A percentile compares a stretch with the other conserved stretches of the same genome.
Evolutionary conservation across 2,329 filamentous ascomycete genomes (phyloP).

Genomic region (Aspergillus sp.): DNA sequence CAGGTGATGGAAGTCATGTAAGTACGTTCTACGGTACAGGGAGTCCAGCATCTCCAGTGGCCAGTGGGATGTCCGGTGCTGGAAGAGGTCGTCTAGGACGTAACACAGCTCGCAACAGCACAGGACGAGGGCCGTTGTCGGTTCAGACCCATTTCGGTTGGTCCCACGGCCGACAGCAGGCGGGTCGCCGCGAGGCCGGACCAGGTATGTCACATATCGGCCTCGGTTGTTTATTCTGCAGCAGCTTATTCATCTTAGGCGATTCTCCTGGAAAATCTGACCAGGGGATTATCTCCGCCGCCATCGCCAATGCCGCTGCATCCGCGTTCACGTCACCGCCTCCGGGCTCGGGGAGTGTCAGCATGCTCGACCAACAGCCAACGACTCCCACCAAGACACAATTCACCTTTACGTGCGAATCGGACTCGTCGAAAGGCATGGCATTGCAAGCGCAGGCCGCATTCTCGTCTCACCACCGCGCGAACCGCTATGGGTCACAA

Average conservation of each 20-base stretch:
- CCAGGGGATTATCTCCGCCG: constrained; percentile 85
- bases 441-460: constrained; percentile 65
- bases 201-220: constrained; percentile 24
- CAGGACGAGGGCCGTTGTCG: constrained; percentile 61
- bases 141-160: constrained; percentile 58
- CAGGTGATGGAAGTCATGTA: constrained; percentile 45
- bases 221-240: constrained; percentile 18
- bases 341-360: constrained; percentile 73
- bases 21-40: constrained; percentile 58
- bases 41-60: constrained; percentile 52
- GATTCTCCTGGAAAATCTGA: constrained; percentile 43
- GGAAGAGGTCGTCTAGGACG: constrained; percentile 82
- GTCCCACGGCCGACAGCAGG: constrained; percentile 47
- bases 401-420: constrained; percentile 95
- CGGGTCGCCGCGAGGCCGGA: constrained; percentile 43
- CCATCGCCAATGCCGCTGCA: constrained; percentile 84
- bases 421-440: constrained; percentile 76
- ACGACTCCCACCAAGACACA: constrained; percentile 72
- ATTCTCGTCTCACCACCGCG: constrained; percentile 37
- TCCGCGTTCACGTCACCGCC: constrained; percentile 60
- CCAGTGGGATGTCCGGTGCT: constrained; percentile 75
- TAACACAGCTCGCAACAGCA: constrained; percentile 44
- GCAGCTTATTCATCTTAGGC: constrained; percentile 21
- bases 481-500: constrained; percentile 37
- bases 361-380: constrained; percentile 69